A percentile compares a stretch with the other conserved stretches of the same genome.
Evolutionary conservation across 345 rosid genomes (phyloP).

Genomic region (Aquilaria sinensis): DNA sequence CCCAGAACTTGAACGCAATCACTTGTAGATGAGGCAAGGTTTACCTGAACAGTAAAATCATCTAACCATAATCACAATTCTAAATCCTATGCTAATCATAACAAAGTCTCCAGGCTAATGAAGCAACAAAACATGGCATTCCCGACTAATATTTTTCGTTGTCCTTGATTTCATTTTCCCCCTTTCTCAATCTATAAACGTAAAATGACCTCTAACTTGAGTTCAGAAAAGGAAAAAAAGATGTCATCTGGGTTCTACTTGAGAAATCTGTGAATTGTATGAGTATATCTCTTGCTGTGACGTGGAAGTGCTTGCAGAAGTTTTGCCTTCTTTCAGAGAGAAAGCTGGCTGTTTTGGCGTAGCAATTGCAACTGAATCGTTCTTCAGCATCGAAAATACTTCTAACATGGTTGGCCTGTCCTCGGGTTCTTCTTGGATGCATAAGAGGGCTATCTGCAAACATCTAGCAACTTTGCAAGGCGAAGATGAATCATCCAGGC

Average conservation of each 20-base stretch:
- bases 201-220: too few relatives aligned
- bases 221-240: too few relatives aligned
- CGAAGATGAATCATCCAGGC: conserved; percentile 9
- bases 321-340: neutral
- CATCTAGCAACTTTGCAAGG: neutral
- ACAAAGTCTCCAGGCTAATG: too few relatives aligned
- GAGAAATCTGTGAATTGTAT: conserved; percentile 16
- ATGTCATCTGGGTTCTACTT: conserved; percentile 24
- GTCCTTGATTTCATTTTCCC: too few relatives aligned
- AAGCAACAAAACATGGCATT: too few relatives aligned
- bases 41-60: too few relatives aligned
- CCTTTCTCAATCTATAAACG: too few relatives aligned
- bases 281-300: conserved; percentile 17
- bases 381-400: conserved; percentile 5
- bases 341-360: neutral
- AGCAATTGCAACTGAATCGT: neutral
- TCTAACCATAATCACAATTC: too few relatives aligned
- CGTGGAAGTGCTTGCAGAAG: neutral
- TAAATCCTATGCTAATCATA: too few relatives aligned
- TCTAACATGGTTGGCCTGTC: conserved; percentile 12
- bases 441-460: conserved; percentile 9
- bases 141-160: too few relatives aligned
- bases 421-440: conserved; percentile 8
- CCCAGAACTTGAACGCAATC: too few relatives aligned
- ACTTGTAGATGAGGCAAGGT: too few relatives aligned